Percentiles rank a stretch among this genome's conserved stretches.
These are phyloP conservation scores for Paraphaeosphaeria sporulosa DNA, from an alignment of 2,329 filamentous ascomycete species.

Conservation along the genomic window DNA sequence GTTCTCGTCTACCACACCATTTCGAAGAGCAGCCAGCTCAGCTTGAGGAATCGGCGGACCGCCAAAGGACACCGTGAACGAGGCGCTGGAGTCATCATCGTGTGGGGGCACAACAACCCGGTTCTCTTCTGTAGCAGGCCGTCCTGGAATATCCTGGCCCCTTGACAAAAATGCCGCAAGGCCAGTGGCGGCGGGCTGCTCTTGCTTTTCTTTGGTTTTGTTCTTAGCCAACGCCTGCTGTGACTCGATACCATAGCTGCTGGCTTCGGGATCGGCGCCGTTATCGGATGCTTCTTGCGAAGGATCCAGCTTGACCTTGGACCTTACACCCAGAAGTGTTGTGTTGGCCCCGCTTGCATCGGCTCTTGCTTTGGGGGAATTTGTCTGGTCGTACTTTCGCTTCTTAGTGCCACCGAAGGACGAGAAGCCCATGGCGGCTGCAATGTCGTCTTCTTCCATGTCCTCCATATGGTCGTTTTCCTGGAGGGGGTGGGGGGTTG, in stretches of 20 bases:
- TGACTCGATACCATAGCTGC: constrained; percentile 9
- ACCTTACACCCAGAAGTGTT: constrained; percentile 47
- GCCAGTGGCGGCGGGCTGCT: constrained; percentile 29
- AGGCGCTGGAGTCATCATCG: constrained; percentile 14
- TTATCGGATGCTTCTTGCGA: neutral
- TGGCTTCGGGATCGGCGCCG: constrained; percentile 5
- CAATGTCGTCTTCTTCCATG: constrained; percentile 64
- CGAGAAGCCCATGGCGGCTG: constrained; percentile 75
- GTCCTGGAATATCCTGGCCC: constrained; percentile 35
- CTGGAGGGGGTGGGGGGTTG: neutral
- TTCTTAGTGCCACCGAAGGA: constrained; percentile 74
- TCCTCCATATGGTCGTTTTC: constrained; percentile 7
- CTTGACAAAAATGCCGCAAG: constrained; percentile 43
- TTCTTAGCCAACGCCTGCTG: neutral
- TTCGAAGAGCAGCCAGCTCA: constrained; percentile 47
- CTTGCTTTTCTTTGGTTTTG: constrained; percentile 22
- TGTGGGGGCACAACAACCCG: neutral
- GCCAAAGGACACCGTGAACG: constrained; percentile 38
- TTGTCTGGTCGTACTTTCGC: constrained; percentile 69
- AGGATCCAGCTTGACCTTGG: constrained; percentile 27
- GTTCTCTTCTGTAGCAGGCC: constrained; percentile 16
- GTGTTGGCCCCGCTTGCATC: constrained; percentile 43
- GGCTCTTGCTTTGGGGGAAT: constrained; percentile 55
- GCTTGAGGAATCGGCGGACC: constrained; percentile 34
- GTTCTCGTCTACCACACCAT: constrained; percentile 53